Conservation (phyloP, 176 grass and related monocot species). For the Juncus effusus region DNA sequence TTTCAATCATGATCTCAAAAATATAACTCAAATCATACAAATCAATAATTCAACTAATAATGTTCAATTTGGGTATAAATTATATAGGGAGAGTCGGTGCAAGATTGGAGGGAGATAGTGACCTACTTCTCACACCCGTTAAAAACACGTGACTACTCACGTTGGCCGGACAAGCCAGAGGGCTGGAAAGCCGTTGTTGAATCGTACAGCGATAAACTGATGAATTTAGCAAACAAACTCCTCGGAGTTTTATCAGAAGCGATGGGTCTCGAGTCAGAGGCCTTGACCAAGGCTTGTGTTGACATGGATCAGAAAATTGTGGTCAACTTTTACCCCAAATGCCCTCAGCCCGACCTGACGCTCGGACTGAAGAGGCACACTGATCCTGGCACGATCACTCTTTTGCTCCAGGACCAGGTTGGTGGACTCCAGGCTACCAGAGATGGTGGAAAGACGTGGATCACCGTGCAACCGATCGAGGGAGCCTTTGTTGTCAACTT, state of each 20-base stretch:
- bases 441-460: slow-evolving; percentile 75
- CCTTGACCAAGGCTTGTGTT: slow-evolving; percentile 58
- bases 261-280: slow-evolving; percentile 61
- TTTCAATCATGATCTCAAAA: too few species aligned
- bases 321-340: slow-evolving; percentile 92
- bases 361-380: slow-evolving; percentile 93
- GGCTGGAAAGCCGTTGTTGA: slow-evolving; percentile 62
- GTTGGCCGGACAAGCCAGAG: slow-evolving; percentile 84
- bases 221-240: slow-evolving; percentile 59
- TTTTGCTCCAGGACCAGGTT: slow-evolving; percentile 87
- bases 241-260: slow-evolving; percentile 79
- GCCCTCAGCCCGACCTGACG: slow-evolving; percentile 88
- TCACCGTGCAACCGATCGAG: slow-evolving; percentile 67
- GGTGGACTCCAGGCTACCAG: slow-evolving; percentile 91
- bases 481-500: slow-evolving; percentile 93
- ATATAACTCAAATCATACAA: too few species aligned
- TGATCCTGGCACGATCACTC: slow-evolving; percentile 86
- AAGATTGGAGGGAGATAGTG: slow-evolving; percentile 93
- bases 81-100: slow-evolving; percentile 66
- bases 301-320: slow-evolving; percentile 97
- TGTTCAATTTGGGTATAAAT: not conserved
- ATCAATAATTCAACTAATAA: too few species aligned
- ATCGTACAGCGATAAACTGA: slow-evolving; percentile 68
- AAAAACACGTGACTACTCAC: slow-evolving; percentile 51
- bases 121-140: slow-evolving; percentile 94